Evolutionary conservation across 2,329 filamentous ascomycete species (phyloP), one percentile per base, ranked within the genome.

Genomic region (Sordariomycetes sp.): DNA sequence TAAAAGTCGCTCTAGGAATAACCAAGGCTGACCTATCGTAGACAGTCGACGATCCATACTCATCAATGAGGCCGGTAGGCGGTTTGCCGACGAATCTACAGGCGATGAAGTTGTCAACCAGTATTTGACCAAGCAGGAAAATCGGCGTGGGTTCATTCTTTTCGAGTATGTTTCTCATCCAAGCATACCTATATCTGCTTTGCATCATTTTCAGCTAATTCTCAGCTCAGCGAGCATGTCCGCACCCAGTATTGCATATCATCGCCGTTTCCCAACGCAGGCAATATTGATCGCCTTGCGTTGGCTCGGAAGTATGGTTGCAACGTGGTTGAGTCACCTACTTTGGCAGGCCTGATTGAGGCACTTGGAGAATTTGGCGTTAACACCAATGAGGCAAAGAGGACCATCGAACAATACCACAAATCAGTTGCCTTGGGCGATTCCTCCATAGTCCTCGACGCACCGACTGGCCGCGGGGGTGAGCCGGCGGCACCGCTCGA

Each of bases 21-120:
- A n/a, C n/a, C n/a, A n/a, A n/a, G n/a, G n/a, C n/a, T n/a, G n/a
- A n/a, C n/a, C n/a, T n/a, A n/a, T n/a, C n/a, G 15, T 16, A 32
- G 30, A 32, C 11, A 32, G 30, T 16, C 30, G 32, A 10, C 32
- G 17, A n/a, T 9, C 10, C 9, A 9, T 34, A 8, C 18, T 34
- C 9, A 16, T 34, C n/a, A 34, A 34, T 29, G 21, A 34, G 18
- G 23, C 9, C 6, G 32, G 32, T n/a, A 34, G 20, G 16, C 6
- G 32, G 24, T 34, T 34, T 18, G 21, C 21, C 24, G 32, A 34
- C 16, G 32, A 34, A 24, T 19, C 32, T 7, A 27, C 23, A 8
- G 32, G 32, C 14, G 32, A 34, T 19, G 32, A 34, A 21, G 25
- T 34, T 19, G 18, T 25, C 32, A 34, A 34, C 18, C 32, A 34